Base-by-base conservation (phyloP, 75 land plant species). In the Ceratopteris richardii region DNA sequence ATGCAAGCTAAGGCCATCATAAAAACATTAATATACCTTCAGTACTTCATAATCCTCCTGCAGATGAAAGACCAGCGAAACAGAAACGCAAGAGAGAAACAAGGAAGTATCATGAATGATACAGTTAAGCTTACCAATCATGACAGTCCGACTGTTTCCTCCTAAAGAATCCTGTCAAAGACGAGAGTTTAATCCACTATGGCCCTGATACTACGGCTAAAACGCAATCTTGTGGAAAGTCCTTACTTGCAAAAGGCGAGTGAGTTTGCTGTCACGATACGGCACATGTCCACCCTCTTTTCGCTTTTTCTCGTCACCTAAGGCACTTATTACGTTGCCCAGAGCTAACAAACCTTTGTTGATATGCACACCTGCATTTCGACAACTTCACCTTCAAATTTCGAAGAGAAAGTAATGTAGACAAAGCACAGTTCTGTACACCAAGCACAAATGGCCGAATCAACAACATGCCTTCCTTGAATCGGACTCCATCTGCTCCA, bases 301-400 rank as follows among this genome's bases (percentile, higher is more conserved):
- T 33, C 99, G 66, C 62, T 90, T 95, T 65, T 84, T 95, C n/a
- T 95, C 99, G 80, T 95, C 99, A 22, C 99, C 99, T n/a, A 95
- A 61, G 0, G 99, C 99, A 79, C 99, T 95, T 29, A 95, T 95
- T 28, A 95, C 99, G 77, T 95, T 95, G 13, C 99, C 99, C 67
- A 95, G 93, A 31, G 99, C 97, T 17, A 95, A 64, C 51, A 95
- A 68, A 11, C 99, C 99, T 66, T 75, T 86, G 51, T 95, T 95
- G 20, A 95, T 95, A 63, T 90, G 97, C 51, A 95, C 86, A 22
- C 99, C 99, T 95, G 69, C 17, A 57, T 40, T 18, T 31, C 46
- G 50, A 61, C 2, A 17, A 33, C 9, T 14, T 7, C 48, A 2
- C 48, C 5, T 46, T 46, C 48, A 46, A 14, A 33, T 33, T 33